A percentile compares a stretch with the other conserved stretches of the same genome.
Conservation (phyloP, 2,329 filamentous ascomycete genomes). For the Hypoxylon sp. region DNA sequence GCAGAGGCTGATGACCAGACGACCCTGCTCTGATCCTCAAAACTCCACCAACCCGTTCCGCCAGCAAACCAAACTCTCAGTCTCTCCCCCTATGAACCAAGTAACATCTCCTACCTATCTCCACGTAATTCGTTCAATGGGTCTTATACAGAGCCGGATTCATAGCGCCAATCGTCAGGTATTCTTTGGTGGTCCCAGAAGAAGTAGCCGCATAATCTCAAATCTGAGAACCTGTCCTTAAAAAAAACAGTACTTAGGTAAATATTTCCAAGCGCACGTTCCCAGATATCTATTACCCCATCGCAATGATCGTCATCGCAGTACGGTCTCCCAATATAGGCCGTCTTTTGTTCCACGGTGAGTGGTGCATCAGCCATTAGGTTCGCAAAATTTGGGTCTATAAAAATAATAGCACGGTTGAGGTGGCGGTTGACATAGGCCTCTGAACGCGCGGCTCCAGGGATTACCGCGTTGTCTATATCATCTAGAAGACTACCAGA, state of each 20-base stretch:
- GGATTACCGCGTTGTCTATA: neutral
- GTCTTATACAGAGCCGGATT: neutral
- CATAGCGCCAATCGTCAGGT: neutral
- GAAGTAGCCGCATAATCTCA: conserved; percentile 4
- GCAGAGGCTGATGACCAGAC: neutral
- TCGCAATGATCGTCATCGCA: neutral
- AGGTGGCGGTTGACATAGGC: neutral
- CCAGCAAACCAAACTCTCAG: neutral
- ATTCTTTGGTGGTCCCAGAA: conserved; percentile 7
- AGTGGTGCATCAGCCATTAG: neutral
- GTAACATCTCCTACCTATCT: neutral
- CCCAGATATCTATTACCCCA: neutral
- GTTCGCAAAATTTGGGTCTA: neutral
- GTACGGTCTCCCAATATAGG: neutral
- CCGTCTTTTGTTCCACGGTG: neutral
- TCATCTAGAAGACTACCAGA: neutral
- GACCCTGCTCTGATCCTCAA: neutral
- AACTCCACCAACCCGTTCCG: neutral
- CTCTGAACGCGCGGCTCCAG: neutral
- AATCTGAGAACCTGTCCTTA: neutral
- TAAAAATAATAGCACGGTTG: no score
- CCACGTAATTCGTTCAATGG: neutral
- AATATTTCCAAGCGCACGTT: neutral
- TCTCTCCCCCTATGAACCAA: neutral
- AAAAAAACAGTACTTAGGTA: neutral